Evolutionary conservation across 139 green algal genomes (phyloP).

Genomic region (Eudorina sp.): DNA sequence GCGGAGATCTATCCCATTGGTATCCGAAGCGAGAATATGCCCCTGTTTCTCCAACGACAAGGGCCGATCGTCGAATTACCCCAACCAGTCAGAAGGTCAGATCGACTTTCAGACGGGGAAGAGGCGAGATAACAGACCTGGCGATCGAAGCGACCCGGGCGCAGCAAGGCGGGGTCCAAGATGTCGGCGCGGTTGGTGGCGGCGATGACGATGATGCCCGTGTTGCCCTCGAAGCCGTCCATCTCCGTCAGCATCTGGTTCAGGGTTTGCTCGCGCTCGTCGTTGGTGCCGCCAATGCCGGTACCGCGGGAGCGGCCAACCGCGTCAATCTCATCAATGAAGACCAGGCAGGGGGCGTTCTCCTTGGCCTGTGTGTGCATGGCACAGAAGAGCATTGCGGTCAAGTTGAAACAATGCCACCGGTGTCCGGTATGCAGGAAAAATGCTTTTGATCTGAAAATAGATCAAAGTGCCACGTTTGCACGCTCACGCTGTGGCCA

Average conservation of each 20-base stretch:
- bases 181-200: constrained; percentile 99
- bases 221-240: constrained; percentile 99
- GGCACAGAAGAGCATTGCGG: not conserved
- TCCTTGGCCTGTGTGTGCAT: constrained; percentile 71
- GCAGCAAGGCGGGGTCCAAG: constrained; percentile 97
- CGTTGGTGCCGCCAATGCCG: constrained; percentile 98
- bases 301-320: constrained; percentile 96
- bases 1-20: no score
- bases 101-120: no score
- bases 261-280: constrained; percentile 99
- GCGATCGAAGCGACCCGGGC: constrained; percentile 98
- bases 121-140: no score
- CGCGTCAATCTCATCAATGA: constrained; percentile 99
- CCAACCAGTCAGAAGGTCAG: no score
- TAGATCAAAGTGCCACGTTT: no score
- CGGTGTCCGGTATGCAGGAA: not conserved
- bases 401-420: not conserved
- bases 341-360: constrained; percentile 98
- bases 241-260: constrained; percentile 96
- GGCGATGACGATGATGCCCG: constrained; percentile 99
- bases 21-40: no score
- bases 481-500: no score
- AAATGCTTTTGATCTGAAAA: no score
- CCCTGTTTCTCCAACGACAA: no score
- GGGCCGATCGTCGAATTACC: no score